phyloP scores from a whole-genome alignment of 148 eudicot species.

The Simmondsia chinensis region DNA sequence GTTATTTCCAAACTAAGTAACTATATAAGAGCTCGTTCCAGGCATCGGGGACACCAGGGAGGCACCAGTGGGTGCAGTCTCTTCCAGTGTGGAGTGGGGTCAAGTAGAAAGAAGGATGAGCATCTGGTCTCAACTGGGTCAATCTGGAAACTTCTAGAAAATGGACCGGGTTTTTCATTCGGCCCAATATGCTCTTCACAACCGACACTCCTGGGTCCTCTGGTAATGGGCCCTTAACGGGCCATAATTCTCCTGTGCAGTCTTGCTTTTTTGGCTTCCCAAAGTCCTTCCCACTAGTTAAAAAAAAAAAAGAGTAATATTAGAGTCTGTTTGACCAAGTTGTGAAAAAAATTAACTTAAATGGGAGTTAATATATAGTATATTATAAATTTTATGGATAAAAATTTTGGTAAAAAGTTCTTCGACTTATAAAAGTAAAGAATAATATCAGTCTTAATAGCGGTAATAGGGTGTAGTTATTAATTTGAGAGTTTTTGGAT shows the following conservation, averaged over 20 bases:
- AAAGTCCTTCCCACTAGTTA: slow-evolving; percentile 11
- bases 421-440: too few species aligned
- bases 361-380: too few species aligned
- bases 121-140: slow-evolving; percentile 26
- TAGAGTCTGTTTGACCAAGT: too few species aligned
- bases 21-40: slow-evolving; percentile 23
- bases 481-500: too few species aligned
- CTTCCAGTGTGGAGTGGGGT: slow-evolving; percentile 1
- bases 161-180: slow-evolving; percentile 17
- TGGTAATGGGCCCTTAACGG: slow-evolving; percentile 11
- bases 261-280: slow-evolving; percentile 12
- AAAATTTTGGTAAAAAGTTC: too few species aligned
- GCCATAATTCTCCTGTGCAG: slow-evolving; percentile 9
- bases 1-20: background rate
- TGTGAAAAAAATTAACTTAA: too few species aligned
- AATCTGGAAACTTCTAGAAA: slow-evolving; percentile 23
- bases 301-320: background rate
- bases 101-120: slow-evolving; percentile 18
- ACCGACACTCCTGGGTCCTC: slow-evolving; percentile 14
- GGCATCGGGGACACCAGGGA: slow-evolving; percentile 28
- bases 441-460: too few species aligned
- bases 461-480: too few species aligned
- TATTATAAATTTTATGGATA: too few species aligned
- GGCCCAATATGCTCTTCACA: slow-evolving; percentile 14
- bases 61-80: slow-evolving; percentile 36